Evolutionary conservation across 345 rosid genomes (phyloP), one percentile per base, ranked within the genome.

Genomic region (Combretum micranthum): DNA sequence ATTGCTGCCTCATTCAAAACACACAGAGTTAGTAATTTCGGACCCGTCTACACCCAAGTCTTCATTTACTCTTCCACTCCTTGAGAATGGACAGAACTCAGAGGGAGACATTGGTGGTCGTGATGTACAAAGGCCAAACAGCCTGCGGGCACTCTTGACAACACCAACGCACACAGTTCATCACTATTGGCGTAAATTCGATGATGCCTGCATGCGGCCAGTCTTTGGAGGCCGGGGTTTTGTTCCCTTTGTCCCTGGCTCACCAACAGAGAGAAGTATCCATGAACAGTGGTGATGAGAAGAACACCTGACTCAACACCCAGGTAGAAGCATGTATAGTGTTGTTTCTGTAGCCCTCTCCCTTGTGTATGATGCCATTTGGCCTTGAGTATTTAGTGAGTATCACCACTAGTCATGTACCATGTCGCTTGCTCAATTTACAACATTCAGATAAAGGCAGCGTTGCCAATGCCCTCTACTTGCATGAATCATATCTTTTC

Each of bases 161-260:
- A 83, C 88, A 32, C 99, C 99, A 1, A 57, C 90, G 1, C 88
- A 90, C 58, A 94, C 96, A 0, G 97, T 94, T 47, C 99, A 87
- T 75, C 51, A 80, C 87, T 90, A 90, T 77, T 90, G 99, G 97
- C 92, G 96, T 46, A 81, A 78, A 45, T 90, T 94, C 15, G 97
- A 85, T 48, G 19, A 94, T 47, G 75, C 87, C 46, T 78, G 87
- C 73, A 94, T 90, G 97, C 78, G 97, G 15, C 99, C 99, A 0
- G 69, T 94, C 54, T 94, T 94, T 64, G 97, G 95, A 42, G 99
- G 99, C 15, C 85, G 95, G 56, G 99, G 97, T 46, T 94, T 94
- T 70, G 95, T 83, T 11, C 95, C 96, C 1, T 79, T 72, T 0
- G 84, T 82, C 59, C 96, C 95, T 0, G 97, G 92, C 69, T 90